These are phyloP conservation scores for Emericellopsis cladophorae DNA, from an alignment of 2,329 filamentous ascomycete genomes.

Conservation along the genomic window DNA sequence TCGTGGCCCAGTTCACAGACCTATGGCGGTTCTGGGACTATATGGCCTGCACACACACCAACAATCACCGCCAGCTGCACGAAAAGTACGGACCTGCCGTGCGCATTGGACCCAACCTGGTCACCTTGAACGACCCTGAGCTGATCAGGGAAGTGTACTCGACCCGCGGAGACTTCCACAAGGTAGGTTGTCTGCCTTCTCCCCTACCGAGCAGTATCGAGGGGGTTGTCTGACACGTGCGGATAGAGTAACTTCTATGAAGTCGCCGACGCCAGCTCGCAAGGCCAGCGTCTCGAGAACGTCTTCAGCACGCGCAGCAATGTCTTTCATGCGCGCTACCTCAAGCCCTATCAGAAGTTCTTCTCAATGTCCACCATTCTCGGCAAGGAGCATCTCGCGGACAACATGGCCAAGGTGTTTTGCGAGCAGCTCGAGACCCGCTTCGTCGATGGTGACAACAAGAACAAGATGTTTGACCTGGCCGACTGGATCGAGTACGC, in stretches of 20 bases:
- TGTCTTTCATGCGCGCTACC: not conserved
- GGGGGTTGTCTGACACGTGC: not conserved
- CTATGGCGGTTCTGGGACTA: conserved; percentile 4
- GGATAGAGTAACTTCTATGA: conserved; percentile 4
- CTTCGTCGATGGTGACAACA: conserved; percentile 1
- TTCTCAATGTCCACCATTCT: conserved; percentile 2
- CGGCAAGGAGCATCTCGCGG: conserved; percentile 1
- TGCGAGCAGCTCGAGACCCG: conserved; percentile 2
- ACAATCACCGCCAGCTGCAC: conserved; percentile 12
- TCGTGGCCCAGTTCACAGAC: conserved; percentile 2
- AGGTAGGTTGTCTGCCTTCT: not conserved
- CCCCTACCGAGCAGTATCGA: not conserved
- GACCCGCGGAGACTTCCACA: not conserved
- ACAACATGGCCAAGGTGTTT: not conserved
- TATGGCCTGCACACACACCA: conserved; percentile 1
- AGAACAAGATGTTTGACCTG: not conserved
- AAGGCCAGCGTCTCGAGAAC: conserved; percentile 3
- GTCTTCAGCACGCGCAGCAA: conserved; percentile 3
- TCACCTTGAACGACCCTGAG: conserved; percentile 17
- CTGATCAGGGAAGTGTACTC: conserved; percentile 12
- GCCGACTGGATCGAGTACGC: conserved; percentile 4
- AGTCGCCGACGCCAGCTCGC: conserved; percentile 1
- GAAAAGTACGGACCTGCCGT: conserved; percentile 21
- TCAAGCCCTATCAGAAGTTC: conserved; percentile 2
- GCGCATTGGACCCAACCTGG: conserved; percentile 19